Evolutionary conservation across 768 basidiomycete species (phyloP), one percentile per base, ranked within the genome.

Genomic region (Mycena albidolilacea): DNA sequence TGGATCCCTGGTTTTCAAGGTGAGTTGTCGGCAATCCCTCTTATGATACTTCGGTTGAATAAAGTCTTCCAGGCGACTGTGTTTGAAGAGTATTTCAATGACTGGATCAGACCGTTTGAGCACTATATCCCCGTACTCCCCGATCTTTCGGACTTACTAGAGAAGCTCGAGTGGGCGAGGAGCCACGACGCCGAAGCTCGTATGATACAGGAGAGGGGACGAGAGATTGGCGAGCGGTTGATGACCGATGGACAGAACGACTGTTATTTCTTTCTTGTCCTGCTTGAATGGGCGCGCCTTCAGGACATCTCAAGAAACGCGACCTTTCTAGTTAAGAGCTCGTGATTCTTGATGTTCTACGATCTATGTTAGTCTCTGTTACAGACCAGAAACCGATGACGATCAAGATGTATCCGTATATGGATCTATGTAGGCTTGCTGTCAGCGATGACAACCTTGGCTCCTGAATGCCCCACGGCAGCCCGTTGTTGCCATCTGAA

Each of bases 1-100:
- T 37, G 70, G 70, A 59, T 64, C 70, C 21, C 64, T 71, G 55
- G 59, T 67, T 2, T 67, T 72, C 71, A 67, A 72, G 71, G 65
- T 72, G 12, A 0, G 65, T 7, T 57, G 43, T 44, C 39, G 12
- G 30, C 39, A 30, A 30, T 30, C 30, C 30, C 30, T 30, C 30
- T 30, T 30, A 30, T 30, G 30, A 30, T 30, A 30, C 30, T 30
- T 30, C 3, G 30, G 30, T 30, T 30, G 30, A 30, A 30, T 30
- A 30, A 30, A 30, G 30, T 30, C 30, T 67, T 41, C 15, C 37
- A 69, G 59, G 57, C 65, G 9, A 58, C 63, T 3, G 52, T 57
- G 5, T 65, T 66, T 41, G 62, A 64, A 21, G 63, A 60, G 30
- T 71, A 64, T 54, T 71, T 66, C 58, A 64, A 64, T 35, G 63